A percentile compares a stretch with the other conserved stretches of the same genome.
These are phyloP conservation scores for Zasmidium angulare DNA, from an alignment of 2,329 filamentous ascomycete genomes.

Conservation along the genomic window DNA sequence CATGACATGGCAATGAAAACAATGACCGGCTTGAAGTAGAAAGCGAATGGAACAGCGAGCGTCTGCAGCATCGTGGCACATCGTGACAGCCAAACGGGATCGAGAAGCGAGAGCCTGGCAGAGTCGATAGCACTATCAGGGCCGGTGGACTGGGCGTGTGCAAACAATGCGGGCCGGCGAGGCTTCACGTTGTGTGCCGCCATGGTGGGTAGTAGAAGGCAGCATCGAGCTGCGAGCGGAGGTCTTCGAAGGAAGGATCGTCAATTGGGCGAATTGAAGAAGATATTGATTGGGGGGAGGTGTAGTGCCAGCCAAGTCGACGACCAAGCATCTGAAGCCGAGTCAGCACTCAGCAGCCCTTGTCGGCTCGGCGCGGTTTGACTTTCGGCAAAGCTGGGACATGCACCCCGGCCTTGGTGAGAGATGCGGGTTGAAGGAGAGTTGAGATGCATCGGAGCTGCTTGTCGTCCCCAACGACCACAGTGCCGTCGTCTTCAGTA, in stretches of 20 bases:
- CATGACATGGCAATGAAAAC: slow-evolving; percentile 23
- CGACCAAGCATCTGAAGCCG: too few species aligned
- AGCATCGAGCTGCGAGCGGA: slow-evolving; percentile 1
- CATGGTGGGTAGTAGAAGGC: neutral
- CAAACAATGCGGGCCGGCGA: slow-evolving; percentile 11
- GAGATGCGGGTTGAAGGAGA: neutral
- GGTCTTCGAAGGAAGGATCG: neutral
- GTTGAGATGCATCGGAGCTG: neutral
- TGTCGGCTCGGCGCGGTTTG: neutral
- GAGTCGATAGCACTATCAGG: slow-evolving; percentile 1
- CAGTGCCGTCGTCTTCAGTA: neutral
- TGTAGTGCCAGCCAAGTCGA: too few species aligned
- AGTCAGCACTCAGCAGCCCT: neutral
- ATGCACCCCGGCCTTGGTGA: neutral
- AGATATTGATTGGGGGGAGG: neutral
- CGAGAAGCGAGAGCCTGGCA: slow-evolving; percentile 9
- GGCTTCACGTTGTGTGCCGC: slow-evolving; percentile 1
- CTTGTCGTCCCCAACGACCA: neutral
- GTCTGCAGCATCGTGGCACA: slow-evolving; percentile 15
- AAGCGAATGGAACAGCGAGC: slow-evolving; percentile 16
- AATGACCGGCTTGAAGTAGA: slow-evolving; percentile 25
- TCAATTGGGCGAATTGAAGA: neutral
- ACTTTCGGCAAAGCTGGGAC: neutral
- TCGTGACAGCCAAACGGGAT: slow-evolving; percentile 15
- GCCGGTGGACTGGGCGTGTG: slow-evolving; percentile 8